phyloP scores from a whole-genome alignment of 148 eudicot species.

The Fallopia convolvulus region DNA sequence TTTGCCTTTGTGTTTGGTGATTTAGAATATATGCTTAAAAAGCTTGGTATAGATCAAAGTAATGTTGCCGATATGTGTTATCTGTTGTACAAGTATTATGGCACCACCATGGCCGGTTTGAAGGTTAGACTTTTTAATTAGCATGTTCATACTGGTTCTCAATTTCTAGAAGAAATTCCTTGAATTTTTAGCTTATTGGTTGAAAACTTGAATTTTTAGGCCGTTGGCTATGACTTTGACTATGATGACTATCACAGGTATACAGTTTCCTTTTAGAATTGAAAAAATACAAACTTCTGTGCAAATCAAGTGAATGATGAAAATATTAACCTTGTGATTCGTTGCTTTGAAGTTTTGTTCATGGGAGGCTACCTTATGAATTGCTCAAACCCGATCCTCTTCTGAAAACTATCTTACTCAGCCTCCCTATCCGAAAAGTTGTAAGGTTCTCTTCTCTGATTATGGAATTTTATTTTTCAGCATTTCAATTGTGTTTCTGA shows the following conservation, averaged over 20 bases:
- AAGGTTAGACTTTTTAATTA: slow-evolving; percentile 30
- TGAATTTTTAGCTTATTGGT: not conserved
- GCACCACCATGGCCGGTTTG: slow-evolving; percentile 97
- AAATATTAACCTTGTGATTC: not conserved
- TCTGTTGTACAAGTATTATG: slow-evolving; percentile 69
- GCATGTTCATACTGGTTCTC: not conserved
- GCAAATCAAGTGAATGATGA: not conserved
- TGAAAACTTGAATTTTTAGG: slow-evolving; percentile 34
- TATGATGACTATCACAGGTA: slow-evolving; percentile 90
- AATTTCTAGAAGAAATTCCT: not conserved
- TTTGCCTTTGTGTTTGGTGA: not conserved
- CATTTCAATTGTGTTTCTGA: not conserved
- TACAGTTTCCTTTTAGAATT: not conserved
- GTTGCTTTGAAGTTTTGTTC: slow-evolving; percentile 55
- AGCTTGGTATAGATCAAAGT: slow-evolving; percentile 69
- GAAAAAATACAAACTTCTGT: not conserved
- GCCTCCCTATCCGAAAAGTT: slow-evolving; percentile 74
- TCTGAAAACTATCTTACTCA: slow-evolving; percentile 54
- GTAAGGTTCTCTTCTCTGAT: slow-evolving; percentile 29
- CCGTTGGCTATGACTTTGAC: slow-evolving; percentile 81
- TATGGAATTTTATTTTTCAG: not conserved
- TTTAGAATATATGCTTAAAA: slow-evolving; percentile 63
- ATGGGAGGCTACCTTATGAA: slow-evolving; percentile 86
- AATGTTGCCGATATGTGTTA: slow-evolving; percentile 49
- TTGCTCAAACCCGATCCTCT: slow-evolving; percentile 66